Evolutionary conservation across 164 flowering plant genomes (phyloP).

Genomic region (Stephania cephalantha): DNA sequence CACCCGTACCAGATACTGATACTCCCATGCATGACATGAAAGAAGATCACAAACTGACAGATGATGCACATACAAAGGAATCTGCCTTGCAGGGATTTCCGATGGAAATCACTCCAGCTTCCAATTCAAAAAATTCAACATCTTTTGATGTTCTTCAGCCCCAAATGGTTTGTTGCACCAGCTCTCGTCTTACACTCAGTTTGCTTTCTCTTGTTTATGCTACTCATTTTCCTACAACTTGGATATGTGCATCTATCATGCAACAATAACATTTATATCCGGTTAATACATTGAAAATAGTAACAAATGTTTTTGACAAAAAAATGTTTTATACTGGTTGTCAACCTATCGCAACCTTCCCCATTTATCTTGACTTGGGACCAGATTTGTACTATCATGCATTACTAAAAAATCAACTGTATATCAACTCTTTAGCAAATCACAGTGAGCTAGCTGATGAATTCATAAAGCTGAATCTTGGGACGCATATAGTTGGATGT

Average conservation of each 20-base stretch:
- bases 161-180: conserved; percentile 26
- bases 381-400: no score
- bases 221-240: neutral
- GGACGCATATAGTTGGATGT: neutral
- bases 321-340: no score
- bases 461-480: neutral
- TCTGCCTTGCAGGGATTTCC: conserved; percentile 24
- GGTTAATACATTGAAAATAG: neutral
- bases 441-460: neutral
- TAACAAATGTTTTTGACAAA: no score
- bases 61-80: conserved; percentile 19
- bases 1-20: conserved; percentile 22
- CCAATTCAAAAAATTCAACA: conserved; percentile 23
- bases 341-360: no score
- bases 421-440: neutral
- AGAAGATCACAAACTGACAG: conserved; percentile 18
- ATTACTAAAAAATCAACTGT: no score
- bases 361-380: no score
- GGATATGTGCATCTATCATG: neutral
- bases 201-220: neutral
- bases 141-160: conserved; percentile 23
- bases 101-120: conserved; percentile 26
- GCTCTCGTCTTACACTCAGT: neutral
- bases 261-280: neutral
- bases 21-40: conserved; percentile 14